phyloP scores from a whole-genome alignment of 2,329 filamentous ascomycete species.

The Aureobasidium melanogenum region DNA sequence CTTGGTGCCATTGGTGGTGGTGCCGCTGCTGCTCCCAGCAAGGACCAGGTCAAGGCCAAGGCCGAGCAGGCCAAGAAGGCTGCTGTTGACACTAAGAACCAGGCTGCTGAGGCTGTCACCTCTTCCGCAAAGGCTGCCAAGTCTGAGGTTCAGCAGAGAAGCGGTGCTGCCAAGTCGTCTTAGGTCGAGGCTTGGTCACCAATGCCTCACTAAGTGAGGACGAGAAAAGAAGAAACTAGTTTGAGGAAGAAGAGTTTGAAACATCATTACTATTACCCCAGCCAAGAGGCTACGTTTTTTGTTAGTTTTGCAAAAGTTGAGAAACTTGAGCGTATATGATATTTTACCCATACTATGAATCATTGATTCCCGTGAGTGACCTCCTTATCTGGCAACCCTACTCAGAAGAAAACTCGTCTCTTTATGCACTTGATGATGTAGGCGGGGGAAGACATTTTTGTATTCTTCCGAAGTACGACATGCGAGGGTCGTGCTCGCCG shows the following conservation, averaged over 20 bases:
- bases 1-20: conserved; percentile 57
- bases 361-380: background rate
- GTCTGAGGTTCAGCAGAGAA: conserved; percentile 55
- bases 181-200: background rate
- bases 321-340: background rate
- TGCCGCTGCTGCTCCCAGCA: conserved; percentile 51
- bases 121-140: conserved; percentile 66
- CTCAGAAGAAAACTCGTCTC: too few relatives aligned
- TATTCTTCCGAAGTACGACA: background rate
- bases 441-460: background rate
- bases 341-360: background rate
- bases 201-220: background rate
- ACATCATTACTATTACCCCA: background rate
- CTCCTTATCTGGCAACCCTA: background rate
- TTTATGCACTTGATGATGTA: too few relatives aligned
- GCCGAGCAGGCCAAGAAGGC: conserved; percentile 70
- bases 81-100: conserved; percentile 55
- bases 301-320: background rate
- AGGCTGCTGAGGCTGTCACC: conserved; percentile 56
- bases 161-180: conserved; percentile 32
- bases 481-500: background rate
- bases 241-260: background rate
- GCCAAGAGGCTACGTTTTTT: conserved; percentile 2
- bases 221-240: background rate
- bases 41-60: conserved; percentile 60